Evolutionary conservation across 305 asterid genomes (phyloP).

Genomic region (Stenogyne calaminthoides): DNA sequence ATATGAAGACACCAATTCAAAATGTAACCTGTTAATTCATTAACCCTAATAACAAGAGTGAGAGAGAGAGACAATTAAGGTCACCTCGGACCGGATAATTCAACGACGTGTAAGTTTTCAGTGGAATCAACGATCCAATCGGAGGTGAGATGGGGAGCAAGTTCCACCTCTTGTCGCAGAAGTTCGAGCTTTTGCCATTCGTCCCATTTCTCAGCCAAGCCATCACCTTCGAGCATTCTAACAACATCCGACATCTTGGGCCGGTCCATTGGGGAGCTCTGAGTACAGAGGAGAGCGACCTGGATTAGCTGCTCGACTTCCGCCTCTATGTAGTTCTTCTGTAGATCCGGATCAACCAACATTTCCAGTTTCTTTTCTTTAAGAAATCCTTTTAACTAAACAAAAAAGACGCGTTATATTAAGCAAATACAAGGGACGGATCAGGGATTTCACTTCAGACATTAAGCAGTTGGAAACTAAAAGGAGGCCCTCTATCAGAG

Average conservation of each 20-base stretch:
- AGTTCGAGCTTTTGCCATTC: conserved; percentile 77
- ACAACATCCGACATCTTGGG: conserved; percentile 84
- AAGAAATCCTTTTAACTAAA: conserved; percentile 78
- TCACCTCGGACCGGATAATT: conserved; percentile 64
- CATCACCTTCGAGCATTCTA: conserved; percentile 77
- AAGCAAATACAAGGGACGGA: neutral
- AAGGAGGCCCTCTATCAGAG: neutral
- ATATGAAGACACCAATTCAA: conserved; percentile 3
- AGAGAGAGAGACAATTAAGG: neutral
- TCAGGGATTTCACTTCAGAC: neutral
- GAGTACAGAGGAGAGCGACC: conserved; percentile 75
- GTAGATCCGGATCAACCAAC: conserved; percentile 72
- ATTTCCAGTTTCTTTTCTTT: conserved; percentile 70
- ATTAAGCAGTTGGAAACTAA: neutral
- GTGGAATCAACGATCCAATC: conserved; percentile 68
- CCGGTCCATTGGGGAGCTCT: conserved; percentile 70
- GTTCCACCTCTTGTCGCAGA: conserved; percentile 57
- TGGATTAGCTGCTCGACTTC: conserved; percentile 81
- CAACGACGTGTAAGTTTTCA: conserved; percentile 57
- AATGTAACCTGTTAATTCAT: conserved; percentile 22
- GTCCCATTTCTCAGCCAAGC: conserved; percentile 77
- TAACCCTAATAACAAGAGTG: conserved; percentile 20
- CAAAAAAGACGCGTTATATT: neutral
- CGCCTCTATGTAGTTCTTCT: conserved; percentile 53
- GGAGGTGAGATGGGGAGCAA: conserved; percentile 47